Conservation (phyloP, 805 yeast species). For the Suhomyces sp. region DNA sequence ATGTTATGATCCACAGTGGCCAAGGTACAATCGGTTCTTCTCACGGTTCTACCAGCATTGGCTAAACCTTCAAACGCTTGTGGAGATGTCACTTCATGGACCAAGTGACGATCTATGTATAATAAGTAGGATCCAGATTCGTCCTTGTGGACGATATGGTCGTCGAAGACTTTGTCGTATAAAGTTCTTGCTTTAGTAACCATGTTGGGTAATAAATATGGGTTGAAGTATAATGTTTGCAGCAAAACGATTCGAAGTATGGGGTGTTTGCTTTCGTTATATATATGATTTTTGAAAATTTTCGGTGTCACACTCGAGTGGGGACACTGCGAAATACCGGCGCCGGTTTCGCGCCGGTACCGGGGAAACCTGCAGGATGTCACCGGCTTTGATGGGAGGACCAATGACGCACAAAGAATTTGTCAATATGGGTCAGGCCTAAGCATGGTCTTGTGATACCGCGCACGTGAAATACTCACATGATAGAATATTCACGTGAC, state of each 20-base stretch:
- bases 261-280: too few relatives aligned
- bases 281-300: background rate
- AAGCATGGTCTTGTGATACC: too few relatives aligned
- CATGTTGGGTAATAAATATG: constrained; percentile 6
- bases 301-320: constrained; percentile 2
- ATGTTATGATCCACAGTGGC: constrained; percentile 97
- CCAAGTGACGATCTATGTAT: constrained; percentile 95
- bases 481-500: too few relatives aligned
- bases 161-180: constrained; percentile 94
- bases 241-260: too few relatives aligned
- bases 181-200: constrained; percentile 51
- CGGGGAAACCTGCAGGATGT: constrained; percentile 2
- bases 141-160: constrained; percentile 88
- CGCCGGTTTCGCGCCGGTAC: constrained; percentile 8
- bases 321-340: too few relatives aligned
- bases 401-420: constrained; percentile 4
- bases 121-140: constrained; percentile 83
- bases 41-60: constrained; percentile 82
- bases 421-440: too few relatives aligned
- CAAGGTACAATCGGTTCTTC: constrained; percentile 89
- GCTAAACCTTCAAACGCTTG: constrained; percentile 97
- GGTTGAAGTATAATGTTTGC: background rate
- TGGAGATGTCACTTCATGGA: constrained; percentile 98
- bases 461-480: too few relatives aligned
- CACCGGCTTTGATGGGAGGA: background rate